phyloP scores from a whole-genome alignment of 2,329 filamentous ascomycete species.

The Clonostachys solani region DNA sequence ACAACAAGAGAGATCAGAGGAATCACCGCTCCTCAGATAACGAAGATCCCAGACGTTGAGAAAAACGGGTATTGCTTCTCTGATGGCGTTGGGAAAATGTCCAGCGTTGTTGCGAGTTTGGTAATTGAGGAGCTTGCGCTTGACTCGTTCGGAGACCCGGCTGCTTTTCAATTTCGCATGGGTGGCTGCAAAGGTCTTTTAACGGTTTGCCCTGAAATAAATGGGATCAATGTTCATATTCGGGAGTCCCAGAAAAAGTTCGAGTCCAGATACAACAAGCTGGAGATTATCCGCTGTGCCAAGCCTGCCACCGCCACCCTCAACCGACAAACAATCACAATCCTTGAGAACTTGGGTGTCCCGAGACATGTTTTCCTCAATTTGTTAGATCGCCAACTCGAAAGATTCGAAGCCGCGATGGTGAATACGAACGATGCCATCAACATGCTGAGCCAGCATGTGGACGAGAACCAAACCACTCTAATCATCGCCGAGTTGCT shows the following conservation, averaged over 20 bases:
- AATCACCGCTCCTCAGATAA: conserved; percentile 53
- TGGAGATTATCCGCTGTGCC: conserved; percentile 85
- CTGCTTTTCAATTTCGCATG: conserved; percentile 86
- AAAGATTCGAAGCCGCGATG: conserved; percentile 67
- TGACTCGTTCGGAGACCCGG: conserved; percentile 57
- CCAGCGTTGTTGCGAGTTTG: conserved; percentile 67
- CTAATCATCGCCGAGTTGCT: conserved; percentile 73
- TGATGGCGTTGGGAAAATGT: conserved; percentile 94
- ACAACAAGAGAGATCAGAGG: conserved; percentile 75
- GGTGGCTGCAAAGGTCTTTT: conserved; percentile 91
- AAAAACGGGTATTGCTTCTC: conserved; percentile 71
- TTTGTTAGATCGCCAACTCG: conserved; percentile 66
- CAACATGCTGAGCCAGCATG: conserved; percentile 64
- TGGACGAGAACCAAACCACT: conserved; percentile 83
- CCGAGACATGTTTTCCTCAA: conserved; percentile 58
- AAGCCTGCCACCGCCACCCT: conserved; percentile 72
- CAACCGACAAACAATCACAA: conserved; percentile 84
- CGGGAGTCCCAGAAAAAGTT: conserved; percentile 90
- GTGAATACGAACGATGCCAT: conserved; percentile 59
- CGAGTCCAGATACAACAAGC: conserved; percentile 58
- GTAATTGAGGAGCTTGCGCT: conserved; percentile 67
- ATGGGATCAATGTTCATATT: conserved; percentile 67
- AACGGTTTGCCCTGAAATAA: conserved; percentile 65
- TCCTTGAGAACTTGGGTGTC: conserved; percentile 78
- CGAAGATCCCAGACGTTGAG: conserved; percentile 66